Evolutionary conservation across 2,329 filamentous ascomycete species (phyloP).

Genomic region (Aspergillus sojae): DNA sequence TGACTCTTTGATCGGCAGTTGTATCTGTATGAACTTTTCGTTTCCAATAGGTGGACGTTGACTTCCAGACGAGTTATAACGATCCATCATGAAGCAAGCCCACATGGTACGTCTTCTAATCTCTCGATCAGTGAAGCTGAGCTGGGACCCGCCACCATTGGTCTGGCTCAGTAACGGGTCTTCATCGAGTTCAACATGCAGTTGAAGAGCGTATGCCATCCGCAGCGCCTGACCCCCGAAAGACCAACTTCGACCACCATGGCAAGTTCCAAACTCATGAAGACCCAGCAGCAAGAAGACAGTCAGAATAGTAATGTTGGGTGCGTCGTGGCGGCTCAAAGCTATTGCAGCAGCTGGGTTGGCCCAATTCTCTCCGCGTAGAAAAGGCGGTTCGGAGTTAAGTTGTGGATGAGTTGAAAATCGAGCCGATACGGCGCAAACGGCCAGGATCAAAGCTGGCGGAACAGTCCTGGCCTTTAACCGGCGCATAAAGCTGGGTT

Average conservation of each 20-base stretch:
- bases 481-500: constrained; percentile 94
- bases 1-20: constrained; percentile 85
- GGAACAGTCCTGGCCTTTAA: constrained; percentile 74
- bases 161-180: constrained; percentile 70
- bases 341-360: constrained; percentile 84
- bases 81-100: constrained; percentile 96
- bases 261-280: constrained; percentile 95
- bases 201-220: constrained; percentile 93
- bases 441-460: constrained; percentile 87
- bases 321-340: constrained; percentile 84
- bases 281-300: constrained; percentile 85
- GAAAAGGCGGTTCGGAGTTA: constrained; percentile 74
- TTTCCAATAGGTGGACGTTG: constrained; percentile 89
- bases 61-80: constrained; percentile 94
- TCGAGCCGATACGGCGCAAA: constrained; percentile 92
- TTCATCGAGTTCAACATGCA: constrained; percentile 87
- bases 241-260: constrained; percentile 94
- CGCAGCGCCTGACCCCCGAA: constrained; percentile 91
- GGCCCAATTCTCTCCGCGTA: constrained; percentile 91
- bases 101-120: constrained; percentile 95
- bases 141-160: constrained; percentile 58
- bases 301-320: constrained; percentile 93
- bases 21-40: constrained; percentile 85
- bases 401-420: constrained; percentile 89
- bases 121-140: constrained; percentile 90